A percentile compares a stretch with the other conserved stretches of the same genome.
These are phyloP conservation scores for Apiospora marii DNA, from an alignment of 2,329 filamentous ascomycete species.

Conservation along the genomic window DNA sequence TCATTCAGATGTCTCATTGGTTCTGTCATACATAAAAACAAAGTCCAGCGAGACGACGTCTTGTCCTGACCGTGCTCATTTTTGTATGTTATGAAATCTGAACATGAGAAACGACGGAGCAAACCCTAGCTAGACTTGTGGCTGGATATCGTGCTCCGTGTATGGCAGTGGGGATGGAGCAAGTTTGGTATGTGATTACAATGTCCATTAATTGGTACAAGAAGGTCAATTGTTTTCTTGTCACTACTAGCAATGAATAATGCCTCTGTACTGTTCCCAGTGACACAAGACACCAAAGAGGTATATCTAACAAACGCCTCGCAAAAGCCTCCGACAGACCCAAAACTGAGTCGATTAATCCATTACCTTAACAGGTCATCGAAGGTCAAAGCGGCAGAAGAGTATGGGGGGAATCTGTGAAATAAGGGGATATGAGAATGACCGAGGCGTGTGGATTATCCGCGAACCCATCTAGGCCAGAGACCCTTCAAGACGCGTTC, in stretches of 20 bases:
- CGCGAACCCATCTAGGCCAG: slow-evolving; percentile 15
- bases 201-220: slow-evolving; percentile 36
- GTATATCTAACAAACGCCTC: slow-evolving; percentile 43
- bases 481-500: not conserved
- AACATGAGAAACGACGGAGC: not conserved
- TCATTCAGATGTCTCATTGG: not conserved
- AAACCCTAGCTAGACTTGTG: not conserved
- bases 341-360: slow-evolving; percentile 32
- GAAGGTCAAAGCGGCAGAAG: slow-evolving; percentile 36
- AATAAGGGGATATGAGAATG: slow-evolving; percentile 24
- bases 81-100: not conserved
- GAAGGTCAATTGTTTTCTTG: slow-evolving; percentile 44
- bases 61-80: not conserved
- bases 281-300: slow-evolving; percentile 41
- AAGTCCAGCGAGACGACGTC: not conserved
- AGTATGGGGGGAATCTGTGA: slow-evolving; percentile 29
- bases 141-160: not conserved
- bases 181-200: not conserved
- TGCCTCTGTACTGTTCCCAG: slow-evolving; percentile 36
- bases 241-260: slow-evolving; percentile 43
- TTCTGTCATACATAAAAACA: not conserved
- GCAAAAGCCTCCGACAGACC: slow-evolving; percentile 36
- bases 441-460: slow-evolving; percentile 23
- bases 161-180: not conserved
- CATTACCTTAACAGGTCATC: slow-evolving; percentile 38